Base-by-base conservation (phyloP, 2,329 filamentous ascomycete genomes). In the Talaromyces sp. region DNA sequence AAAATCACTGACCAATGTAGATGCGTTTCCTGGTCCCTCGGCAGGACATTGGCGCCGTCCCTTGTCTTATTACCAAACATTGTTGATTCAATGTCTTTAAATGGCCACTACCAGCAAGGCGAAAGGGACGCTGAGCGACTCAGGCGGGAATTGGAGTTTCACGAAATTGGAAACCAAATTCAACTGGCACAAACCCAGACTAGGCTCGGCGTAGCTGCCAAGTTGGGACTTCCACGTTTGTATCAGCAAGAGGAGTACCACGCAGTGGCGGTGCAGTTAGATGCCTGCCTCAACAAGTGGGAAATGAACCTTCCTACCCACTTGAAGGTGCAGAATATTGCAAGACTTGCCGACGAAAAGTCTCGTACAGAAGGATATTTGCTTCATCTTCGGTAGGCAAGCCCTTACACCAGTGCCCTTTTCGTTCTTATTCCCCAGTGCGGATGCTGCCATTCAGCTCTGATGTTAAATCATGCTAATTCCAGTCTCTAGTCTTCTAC, bases 11-110 rank as follows among this genome's bases (percentile, higher is more conserved):
- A 57, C 29, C 13, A 7, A 14, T 6, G n/a, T 58, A 66, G 65
- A 51, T 66, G 65, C 11, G 63, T 65, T 38, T 66, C 65, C 14
- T 66, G 65, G 65, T 65, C 65, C 27, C 63, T 65, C 11, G 61
- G 64, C 27, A 62, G 59, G 55, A 62, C 63, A 55, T 63, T 64
- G 21, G 56, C 58, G 13, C 59, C 62, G 9, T 58, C 59, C 1
- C 51, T 64, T 10, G 58, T 61, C 14, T 58, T 62, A n/a, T 52
- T 60, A 27, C 58, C 59, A 21, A 49, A 55, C 8, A 31, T 4
- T 7, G 3, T 35, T 46, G 29, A 55, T 21, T 54, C 55, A 1
- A 55, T 54, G 49, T 13, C 19, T 49, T 31, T 21, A 51, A 27
- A 2, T 9, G 49, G 24, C 27, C 46, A 5, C 6, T 24, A 53